These are phyloP conservation scores for Eutypa lata DNA, from an alignment of 2,329 filamentous ascomycete species.

Conservation along the genomic window DNA sequence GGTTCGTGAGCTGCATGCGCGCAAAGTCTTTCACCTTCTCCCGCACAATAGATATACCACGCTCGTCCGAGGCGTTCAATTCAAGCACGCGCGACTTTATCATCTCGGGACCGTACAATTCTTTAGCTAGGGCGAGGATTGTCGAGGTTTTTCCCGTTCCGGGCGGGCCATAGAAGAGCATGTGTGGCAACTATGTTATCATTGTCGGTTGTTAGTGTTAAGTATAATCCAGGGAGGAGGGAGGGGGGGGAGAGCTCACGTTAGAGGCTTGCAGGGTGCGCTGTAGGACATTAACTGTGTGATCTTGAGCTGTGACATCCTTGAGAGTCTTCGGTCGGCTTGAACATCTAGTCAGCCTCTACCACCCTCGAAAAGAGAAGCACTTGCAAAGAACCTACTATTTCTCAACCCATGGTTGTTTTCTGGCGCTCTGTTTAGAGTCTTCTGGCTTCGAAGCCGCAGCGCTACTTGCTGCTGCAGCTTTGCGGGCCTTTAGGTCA, in stretches of 20 bases:
- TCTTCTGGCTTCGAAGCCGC: slow-evolving; percentile 64
- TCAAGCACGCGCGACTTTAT: slow-evolving; percentile 94
- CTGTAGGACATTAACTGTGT: slow-evolving; percentile 89
- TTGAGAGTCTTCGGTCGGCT: slow-evolving; percentile 91
- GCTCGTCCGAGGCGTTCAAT: slow-evolving; percentile 98
- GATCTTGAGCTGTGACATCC: slow-evolving; percentile 96
- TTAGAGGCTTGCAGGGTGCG: slow-evolving; percentile 93
- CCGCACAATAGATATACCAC: slow-evolving; percentile 92
- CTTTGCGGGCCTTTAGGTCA: slow-evolving; percentile 87
- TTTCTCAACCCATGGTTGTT: slow-evolving; percentile 98
- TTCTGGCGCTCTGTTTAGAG: slow-evolving; percentile 60
- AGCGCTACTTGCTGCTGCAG: slow-evolving; percentile 61
- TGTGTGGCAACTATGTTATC: slow-evolving; percentile 73
- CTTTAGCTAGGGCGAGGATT: slow-evolving; percentile 92
- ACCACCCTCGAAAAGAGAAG: not conserved
- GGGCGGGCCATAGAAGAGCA: slow-evolving; percentile 98
- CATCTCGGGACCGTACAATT: slow-evolving; percentile 93
- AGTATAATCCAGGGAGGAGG: not conserved
- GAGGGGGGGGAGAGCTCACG: slow-evolving; percentile 37
- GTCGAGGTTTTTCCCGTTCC: slow-evolving; percentile 98
- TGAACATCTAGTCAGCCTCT: slow-evolving; percentile 24
- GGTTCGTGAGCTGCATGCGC: slow-evolving; percentile 86
- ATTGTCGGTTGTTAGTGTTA: no score
- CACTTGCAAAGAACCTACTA: slow-evolving; percentile 60
- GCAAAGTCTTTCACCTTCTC: slow-evolving; percentile 99